Base-by-base conservation (phyloP, 441 rosid species). In the Erysimum cheiri region DNA sequence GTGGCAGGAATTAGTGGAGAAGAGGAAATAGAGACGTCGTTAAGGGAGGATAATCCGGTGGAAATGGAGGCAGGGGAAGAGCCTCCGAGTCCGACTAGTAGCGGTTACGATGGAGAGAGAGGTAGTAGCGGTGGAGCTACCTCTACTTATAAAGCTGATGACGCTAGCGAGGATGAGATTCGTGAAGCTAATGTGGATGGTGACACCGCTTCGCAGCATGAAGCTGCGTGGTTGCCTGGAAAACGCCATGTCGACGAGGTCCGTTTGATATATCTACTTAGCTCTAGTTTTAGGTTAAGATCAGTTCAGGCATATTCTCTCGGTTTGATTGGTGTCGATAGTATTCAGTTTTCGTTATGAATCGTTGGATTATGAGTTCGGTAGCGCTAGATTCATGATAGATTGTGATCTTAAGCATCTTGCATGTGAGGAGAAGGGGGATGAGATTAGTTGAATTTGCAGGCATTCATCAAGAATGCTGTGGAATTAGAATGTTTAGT, bases 241-340 rank as follows among this genome's bases (percentile, higher is more conserved):
- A 94, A 94, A 82, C 94, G 96, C 60, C 93, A 91, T 64, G 84
- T 86, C 43, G 83, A 94, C 64, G 99, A 94, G 99, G 99, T 91
- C 10, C 81, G 75, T 44, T 60, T 54, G 1, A 39, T 43, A 3
- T 52, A 48, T 37, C 35, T 61, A 4, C 6, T 60, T 60, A 17
- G 15, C 46, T 50, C 13, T 67, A 67, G 60, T 6, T 59, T 3
- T 47, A 40, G 55, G 66, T 48, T 56, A 35, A 36, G 35, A 59
- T 14, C 44, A 53, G 32, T 52, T 3, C 54, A 54, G 43, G 41
- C 33, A n/a, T 52, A 6, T 60, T 31, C 26, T 39, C 26, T 9
- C 1, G 13, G 31, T 29, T 10, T 35, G 57, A 47, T 55, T 6
- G 22, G 26, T 35, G 22, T 49, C 5, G 35, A 64, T 14, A 43